Evolutionary conservation across 352 stramenopile genomes (phyloP).

Genomic region (Blastocystis sp.): DNA sequence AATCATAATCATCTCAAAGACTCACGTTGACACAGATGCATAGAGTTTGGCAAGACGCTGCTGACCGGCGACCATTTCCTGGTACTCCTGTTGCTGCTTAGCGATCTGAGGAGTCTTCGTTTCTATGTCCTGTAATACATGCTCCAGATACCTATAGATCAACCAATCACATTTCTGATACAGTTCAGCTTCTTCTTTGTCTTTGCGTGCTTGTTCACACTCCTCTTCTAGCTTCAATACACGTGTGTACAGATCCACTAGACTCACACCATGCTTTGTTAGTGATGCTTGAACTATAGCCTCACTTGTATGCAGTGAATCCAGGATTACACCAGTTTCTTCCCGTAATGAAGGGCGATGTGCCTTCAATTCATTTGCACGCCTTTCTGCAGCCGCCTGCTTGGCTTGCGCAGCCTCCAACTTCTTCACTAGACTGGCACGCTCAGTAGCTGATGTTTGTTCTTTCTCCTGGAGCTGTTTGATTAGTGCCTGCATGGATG

Average conservation of each 20-base stretch:
- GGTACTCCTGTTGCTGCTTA: constrained; percentile 83
- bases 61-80: constrained; percentile 82
- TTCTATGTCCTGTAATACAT: constrained; percentile 86
- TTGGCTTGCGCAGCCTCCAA: background rate
- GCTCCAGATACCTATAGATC: constrained; percentile 83
- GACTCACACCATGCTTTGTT: constrained; percentile 72
- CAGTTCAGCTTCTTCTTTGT: constrained; percentile 38
- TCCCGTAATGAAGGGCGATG: constrained; percentile 8
- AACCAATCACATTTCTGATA: constrained; percentile 77
- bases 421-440: background rate
- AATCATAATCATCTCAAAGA: background rate
- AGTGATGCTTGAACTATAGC: background rate
- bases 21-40: constrained; percentile 75
- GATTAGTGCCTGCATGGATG: background rate
- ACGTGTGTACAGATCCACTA: constrained; percentile 85
- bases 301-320: background rate
- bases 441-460: background rate
- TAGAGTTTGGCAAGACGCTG: constrained; percentile 77
- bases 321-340: constrained; percentile 12
- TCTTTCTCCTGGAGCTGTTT: background rate
- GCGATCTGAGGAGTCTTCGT: constrained; percentile 85
- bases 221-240: constrained; percentile 83
- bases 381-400: background rate
- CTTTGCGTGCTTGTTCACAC: constrained; percentile 72
- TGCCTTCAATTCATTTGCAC: background rate